Evolutionary conservation across 371 early-diverging fungal genomes (phyloP), one percentile per base, ranked within the genome.

Genomic region (Mortierella sp.): DNA sequence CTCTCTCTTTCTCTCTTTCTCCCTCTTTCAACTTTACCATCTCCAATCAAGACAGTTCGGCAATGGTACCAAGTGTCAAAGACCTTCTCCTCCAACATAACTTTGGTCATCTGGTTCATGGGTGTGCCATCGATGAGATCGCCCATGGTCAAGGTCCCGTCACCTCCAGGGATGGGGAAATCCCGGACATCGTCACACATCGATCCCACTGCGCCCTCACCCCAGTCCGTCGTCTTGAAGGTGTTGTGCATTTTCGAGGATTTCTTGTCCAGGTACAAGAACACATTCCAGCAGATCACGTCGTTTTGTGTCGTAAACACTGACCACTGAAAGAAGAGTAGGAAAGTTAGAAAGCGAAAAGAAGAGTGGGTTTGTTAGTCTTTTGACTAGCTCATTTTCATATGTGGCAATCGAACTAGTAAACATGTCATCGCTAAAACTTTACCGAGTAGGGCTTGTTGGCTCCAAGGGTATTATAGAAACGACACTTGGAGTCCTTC

Each of bases 1-100:
- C 44, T 29, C 31, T 0, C n/a, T 3, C 0, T 10, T 4, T 9
- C 31, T 22, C 34, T 19, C 22, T 31, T 7, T 14, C 10, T 44
- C 29, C 13, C 31, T 40, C 40, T 11, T 19, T 64, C 64, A 14
- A 43, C 39, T 34, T 66, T 70, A 70, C 70, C 76, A 67, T 76
- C 76, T 19, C 76, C 76, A 24, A 76, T 53, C 5, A 76, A 50
- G 16, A 76, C 76, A 16, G 70, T 65, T 22, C 76, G 48, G 16
- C 70, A 53, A 53, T 50, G n/a, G 48, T 76, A 65, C 76, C 76
- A 76, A 40, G 76, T 76, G 0, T 76, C 66, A 39, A 65, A 76
- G 34, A 76, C 65, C 55, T 70, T 70, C 41, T 75, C 70, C 16
- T 76, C 76, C 43, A 76, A 43, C 76, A 66, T 70, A 8, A 76